A percentile compares a stretch with the other conserved stretches of the same genome.
phyloP scores from a whole-genome alignment of 805 yeast species.

The Middelhovenomyces tepae region DNA sequence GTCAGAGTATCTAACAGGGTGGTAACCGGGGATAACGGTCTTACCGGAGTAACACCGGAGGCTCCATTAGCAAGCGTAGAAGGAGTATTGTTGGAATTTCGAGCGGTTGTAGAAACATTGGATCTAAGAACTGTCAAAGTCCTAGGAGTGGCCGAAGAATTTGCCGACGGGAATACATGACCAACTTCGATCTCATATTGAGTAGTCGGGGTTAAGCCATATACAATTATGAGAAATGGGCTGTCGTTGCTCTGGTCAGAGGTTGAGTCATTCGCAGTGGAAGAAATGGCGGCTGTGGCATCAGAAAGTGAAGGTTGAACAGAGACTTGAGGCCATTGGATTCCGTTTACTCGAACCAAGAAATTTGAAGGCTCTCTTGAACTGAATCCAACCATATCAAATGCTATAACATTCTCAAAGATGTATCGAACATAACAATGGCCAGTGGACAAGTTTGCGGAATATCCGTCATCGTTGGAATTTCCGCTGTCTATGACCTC shows the following conservation, averaged over 20 bases:
- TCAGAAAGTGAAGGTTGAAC: conserved; percentile 31
- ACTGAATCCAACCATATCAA: conserved; percentile 19
- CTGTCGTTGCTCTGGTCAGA: no score
- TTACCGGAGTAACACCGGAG: conserved; percentile 15
- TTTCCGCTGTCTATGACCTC: conserved; percentile 9
- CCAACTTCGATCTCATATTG: conserved; percentile 51
- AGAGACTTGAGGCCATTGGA: conserved; percentile 59
- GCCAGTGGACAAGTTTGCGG: no score
- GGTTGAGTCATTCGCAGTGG: no score
- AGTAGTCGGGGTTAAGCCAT: conserved; percentile 56
- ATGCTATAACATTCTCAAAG: conserved; percentile 26
- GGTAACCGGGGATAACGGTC: conserved; percentile 47
- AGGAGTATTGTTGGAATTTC: no score
- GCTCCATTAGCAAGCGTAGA: conserved; percentile 10
- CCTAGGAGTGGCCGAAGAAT: no score
- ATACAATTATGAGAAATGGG: conserved; percentile 49
- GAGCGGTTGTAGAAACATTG: conserved; percentile 14
- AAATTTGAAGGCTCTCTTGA: conserved; percentile 31
- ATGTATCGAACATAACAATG: conserved; percentile 13
- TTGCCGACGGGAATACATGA: no score
- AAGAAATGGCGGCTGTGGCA: conserved; percentile 2
- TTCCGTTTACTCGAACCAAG: conserved; percentile 45
- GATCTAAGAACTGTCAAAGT: conserved; percentile 14
- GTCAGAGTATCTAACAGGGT: conserved; percentile 58
- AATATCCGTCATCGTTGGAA: conserved; percentile 3